Conservation (phyloP, 2,329 filamentous ascomycete genomes). For the Nigrospora osmanthi region DNA sequence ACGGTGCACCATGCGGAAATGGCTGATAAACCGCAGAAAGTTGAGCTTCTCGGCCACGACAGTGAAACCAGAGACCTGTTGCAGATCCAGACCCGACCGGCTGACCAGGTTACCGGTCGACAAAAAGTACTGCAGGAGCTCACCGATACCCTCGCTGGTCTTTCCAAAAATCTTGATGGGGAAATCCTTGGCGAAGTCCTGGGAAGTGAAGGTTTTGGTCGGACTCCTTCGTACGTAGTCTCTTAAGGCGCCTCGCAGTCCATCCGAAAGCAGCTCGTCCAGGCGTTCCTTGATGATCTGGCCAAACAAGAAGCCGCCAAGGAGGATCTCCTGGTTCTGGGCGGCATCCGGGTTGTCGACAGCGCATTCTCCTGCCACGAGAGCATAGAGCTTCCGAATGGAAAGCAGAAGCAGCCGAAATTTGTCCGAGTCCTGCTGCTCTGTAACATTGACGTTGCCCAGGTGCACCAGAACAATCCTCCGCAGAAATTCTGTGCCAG, state of each 20-base stretch:
- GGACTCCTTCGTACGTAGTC: slow-evolving; percentile 50
- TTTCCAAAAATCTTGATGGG: slow-evolving; percentile 67
- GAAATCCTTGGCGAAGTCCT: slow-evolving; percentile 75
- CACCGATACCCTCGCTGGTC: slow-evolving; percentile 82
- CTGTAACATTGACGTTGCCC: slow-evolving; percentile 76
- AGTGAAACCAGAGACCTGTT: slow-evolving; percentile 90
- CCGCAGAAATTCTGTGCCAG: slow-evolving; percentile 83
- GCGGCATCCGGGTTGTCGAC: slow-evolving; percentile 95
- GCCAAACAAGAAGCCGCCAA: slow-evolving; percentile 88
- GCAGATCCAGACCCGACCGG: slow-evolving; percentile 85
- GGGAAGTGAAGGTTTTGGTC: slow-evolving; percentile 67
- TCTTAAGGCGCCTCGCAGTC: slow-evolving; percentile 42
- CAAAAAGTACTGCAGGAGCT: slow-evolving; percentile 86
- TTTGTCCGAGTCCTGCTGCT: slow-evolving; percentile 81
- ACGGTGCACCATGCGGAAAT: slow-evolving; percentile 98
- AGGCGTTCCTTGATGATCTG: slow-evolving; percentile 93
- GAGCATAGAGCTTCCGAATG: slow-evolving; percentile 88
- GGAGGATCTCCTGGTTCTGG: slow-evolving; percentile 89
- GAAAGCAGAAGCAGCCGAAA: slow-evolving; percentile 93
- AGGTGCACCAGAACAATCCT: slow-evolving; percentile 89
- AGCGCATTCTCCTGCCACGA: slow-evolving; percentile 87
- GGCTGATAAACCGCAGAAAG: slow-evolving; percentile 95
- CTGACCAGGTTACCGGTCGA: slow-evolving; percentile 92
- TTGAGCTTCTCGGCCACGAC: slow-evolving; percentile 99
- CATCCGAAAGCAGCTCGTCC: slow-evolving; percentile 70